Percentiles rank a stretch among this genome's conserved stretches.
These are phyloP conservation scores for Hydnomerulius pinastri DNA, from an alignment of 768 basidiomycete species.

Conservation along the genomic window DNA sequence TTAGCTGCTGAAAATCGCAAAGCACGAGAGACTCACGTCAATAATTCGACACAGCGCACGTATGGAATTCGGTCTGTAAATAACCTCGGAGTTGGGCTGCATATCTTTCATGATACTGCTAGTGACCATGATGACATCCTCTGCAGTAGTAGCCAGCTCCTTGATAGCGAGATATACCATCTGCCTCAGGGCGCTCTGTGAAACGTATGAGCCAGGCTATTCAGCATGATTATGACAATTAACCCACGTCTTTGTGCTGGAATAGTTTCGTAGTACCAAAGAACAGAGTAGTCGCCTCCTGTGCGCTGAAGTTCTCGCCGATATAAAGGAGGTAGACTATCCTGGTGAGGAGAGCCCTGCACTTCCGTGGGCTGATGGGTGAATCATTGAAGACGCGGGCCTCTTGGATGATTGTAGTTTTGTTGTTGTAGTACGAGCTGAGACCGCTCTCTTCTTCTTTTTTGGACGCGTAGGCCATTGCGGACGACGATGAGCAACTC, in stretches of 20 bases:
- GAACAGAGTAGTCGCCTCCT: conserved; percentile 97
- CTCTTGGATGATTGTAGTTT: conserved; percentile 97
- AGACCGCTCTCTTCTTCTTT: conserved; percentile 96
- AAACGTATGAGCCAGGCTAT: conserved; percentile 10
- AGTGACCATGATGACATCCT: conserved; percentile 99
- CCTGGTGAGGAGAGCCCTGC: conserved; percentile 92
- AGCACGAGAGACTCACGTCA: conserved; percentile 65
- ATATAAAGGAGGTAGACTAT: conserved; percentile 96
- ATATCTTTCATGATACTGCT: conserved; percentile 99
- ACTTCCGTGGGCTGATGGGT: conserved; percentile 96
- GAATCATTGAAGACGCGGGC: conserved; percentile 99
- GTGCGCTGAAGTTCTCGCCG: conserved; percentile 91
- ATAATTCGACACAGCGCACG: conserved; percentile 95
- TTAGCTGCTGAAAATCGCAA: conserved; percentile 42
- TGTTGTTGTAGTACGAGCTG: conserved; percentile 93
- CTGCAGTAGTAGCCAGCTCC: conserved; percentile 91
- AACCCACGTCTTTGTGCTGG: conserved; percentile 97
- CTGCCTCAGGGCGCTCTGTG: conserved; percentile 89
- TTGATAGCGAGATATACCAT: conserved; percentile 99
- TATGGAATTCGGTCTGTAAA: conserved; percentile 97
- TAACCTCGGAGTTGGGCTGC: conserved; percentile 98
- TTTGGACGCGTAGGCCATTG: conserved; percentile 83
- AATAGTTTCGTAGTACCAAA: conserved; percentile 99
- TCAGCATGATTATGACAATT: not conserved
- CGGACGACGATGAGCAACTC: conserved; percentile 40